phyloP scores from a whole-genome alignment of 176 grass and related monocot genomes.

The Eleusine indica region DNA sequence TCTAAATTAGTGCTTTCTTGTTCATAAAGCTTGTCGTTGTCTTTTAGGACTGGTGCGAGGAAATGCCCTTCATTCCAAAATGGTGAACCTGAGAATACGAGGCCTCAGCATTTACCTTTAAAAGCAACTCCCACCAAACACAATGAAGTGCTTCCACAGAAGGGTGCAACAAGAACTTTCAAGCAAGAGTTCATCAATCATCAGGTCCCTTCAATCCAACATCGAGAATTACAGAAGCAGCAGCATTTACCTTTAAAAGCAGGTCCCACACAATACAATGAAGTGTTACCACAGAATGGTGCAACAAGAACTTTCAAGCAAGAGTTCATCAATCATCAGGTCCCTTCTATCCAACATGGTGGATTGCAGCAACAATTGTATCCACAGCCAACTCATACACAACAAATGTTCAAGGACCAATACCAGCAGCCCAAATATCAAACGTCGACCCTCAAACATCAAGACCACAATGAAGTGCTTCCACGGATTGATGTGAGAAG shows the following conservation, averaged over 20 bases:
- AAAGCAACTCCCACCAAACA: not conserved
- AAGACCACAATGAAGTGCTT: conserved; percentile 4
- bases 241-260: conserved; percentile 1
- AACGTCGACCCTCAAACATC: conserved; percentile 4
- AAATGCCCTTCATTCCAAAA: conserved; percentile 1
- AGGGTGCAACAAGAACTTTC: conserved; percentile 18
- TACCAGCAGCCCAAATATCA: not conserved
- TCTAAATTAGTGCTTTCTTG: not conserved
- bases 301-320: conserved; percentile 13
- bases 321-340: not conserved
- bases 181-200: not conserved
- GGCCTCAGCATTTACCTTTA: conserved; percentile 6
- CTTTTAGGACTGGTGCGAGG: not conserved
- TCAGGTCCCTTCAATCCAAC: not conserved
- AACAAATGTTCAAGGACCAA: not conserved
- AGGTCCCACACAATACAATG: not conserved
- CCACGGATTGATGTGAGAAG: not conserved
- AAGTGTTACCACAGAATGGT: conserved; percentile 17
- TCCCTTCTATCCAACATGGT: conserved; percentile 7
- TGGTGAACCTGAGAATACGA: not conserved
- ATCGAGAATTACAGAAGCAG: not conserved
- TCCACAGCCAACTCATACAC: not conserved
- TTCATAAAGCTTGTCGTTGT: not conserved
- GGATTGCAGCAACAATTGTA: not conserved
- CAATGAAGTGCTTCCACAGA: conserved; percentile 20